These are phyloP conservation scores for Beauveria rudraprayagi DNA, from an alignment of 2,329 filamentous ascomycete genomes.

Conservation along the genomic window DNA sequence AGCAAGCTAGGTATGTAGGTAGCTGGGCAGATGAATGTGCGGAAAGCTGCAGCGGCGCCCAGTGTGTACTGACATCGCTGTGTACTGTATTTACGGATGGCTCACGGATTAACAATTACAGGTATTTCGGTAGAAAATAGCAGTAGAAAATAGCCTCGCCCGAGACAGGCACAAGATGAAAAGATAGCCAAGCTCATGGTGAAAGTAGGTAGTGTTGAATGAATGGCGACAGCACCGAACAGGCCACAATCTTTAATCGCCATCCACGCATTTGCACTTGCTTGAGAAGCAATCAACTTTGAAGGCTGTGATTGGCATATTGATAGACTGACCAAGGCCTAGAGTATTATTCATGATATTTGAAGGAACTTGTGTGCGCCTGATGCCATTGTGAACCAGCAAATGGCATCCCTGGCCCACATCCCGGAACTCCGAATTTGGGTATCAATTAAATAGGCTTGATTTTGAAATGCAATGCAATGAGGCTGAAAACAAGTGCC, in stretches of 20 bases:
- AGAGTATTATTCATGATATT: neutral
- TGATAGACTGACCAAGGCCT: neutral
- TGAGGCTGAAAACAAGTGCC: constrained; percentile 91
- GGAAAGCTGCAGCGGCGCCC: neutral
- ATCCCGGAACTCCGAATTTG: neutral
- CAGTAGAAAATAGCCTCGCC: too few species aligned
- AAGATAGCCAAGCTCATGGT: too few species aligned
- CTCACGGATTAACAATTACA: too few species aligned
- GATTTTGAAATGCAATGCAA: constrained; percentile 96
- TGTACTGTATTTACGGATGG: neutral
- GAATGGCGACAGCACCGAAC: neutral
- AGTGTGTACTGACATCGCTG: too few species aligned
- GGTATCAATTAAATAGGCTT: constrained; percentile 54
- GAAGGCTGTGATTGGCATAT: neutral
- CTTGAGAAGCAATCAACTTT: neutral
- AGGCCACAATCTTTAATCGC: neutral
- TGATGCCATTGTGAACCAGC: neutral
- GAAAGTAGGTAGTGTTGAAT: too few species aligned
- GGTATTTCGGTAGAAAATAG: too few species aligned
- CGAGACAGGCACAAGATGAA: too few species aligned
- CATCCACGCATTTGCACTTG: neutral
- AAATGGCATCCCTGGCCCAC: neutral
- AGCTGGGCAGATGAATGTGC: neutral
- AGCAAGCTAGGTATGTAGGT: too few species aligned
- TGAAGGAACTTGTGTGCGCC: neutral